These are phyloP conservation scores for Dichomitus squalens DNA, from an alignment of 1,284 basidiomycete genomes.

Conservation along the genomic window DNA sequence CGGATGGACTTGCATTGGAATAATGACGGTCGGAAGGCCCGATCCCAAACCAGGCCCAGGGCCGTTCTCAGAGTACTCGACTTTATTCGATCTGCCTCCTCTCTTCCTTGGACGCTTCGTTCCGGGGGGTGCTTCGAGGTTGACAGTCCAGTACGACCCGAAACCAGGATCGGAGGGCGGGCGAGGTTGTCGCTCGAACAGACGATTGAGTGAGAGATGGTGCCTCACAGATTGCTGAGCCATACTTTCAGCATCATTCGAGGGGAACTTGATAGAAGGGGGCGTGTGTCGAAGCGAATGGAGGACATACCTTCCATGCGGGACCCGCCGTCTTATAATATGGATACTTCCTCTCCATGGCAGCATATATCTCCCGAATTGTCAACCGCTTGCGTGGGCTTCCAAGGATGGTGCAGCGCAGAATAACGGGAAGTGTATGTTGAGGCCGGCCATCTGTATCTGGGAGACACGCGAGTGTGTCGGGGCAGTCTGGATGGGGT, in stretches of 20 bases:
- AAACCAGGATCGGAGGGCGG: conserved; percentile 82
- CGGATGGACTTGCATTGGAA: conserved; percentile 16
- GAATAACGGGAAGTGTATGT: conserved; percentile 78
- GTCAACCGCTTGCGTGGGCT: conserved; percentile 74
- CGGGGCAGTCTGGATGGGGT: conserved; percentile 71
- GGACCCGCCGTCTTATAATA: conserved; percentile 77
- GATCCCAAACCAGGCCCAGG: conserved; percentile 11
- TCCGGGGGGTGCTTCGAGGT: conserved; percentile 75
- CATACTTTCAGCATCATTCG: conserved; percentile 18
- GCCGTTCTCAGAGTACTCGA: conserved; percentile 32
- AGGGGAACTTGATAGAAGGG: conserved; percentile 1
- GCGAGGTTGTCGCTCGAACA: conserved; percentile 77
- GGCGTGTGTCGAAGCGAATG: conserved; percentile 11
- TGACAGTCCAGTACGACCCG: conserved; percentile 84
- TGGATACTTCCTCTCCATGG: conserved; percentile 80
- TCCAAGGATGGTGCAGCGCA: conserved; percentile 79
- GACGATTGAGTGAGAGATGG: conserved; percentile 75
- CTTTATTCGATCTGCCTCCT: conserved; percentile 55
- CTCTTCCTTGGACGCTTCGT: conserved; percentile 81
- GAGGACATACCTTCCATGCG: conserved; percentile 71
- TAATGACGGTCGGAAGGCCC: conserved; percentile 10
- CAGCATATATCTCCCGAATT: conserved; percentile 79
- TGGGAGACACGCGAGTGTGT: conserved; percentile 73
- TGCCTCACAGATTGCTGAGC: conserved; percentile 80
- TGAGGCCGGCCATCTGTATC: conserved; percentile 77